Conservation (phyloP, 352 stramenopile species). For the Phytopythium delawarense region DNA sequence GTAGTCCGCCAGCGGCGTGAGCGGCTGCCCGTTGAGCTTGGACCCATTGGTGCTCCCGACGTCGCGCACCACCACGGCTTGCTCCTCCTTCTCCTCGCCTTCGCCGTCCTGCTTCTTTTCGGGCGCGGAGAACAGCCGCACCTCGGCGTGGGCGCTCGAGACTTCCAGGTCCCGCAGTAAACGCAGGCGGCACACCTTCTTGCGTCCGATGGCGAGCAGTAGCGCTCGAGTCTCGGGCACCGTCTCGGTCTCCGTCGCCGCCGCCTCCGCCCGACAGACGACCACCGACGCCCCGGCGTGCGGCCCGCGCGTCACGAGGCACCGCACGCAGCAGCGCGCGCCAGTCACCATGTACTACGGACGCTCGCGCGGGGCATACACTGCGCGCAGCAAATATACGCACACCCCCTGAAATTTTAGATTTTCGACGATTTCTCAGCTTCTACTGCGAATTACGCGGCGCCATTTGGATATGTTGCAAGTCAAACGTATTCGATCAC, state of each 20-base stretch:
- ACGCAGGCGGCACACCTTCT: constrained; percentile 43
- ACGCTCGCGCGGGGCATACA: not conserved
- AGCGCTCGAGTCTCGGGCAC: too few species aligned
- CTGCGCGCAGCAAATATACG: too few species aligned
- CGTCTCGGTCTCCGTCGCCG: not conserved
- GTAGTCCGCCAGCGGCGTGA: constrained; percentile 20
- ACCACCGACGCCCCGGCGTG: constrained; percentile 14
- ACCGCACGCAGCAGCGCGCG: constrained; percentile 28
- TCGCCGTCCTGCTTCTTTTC: not conserved
- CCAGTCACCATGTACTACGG: not conserved
- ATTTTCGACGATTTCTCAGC: too few species aligned
- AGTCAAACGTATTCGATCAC: too few species aligned
- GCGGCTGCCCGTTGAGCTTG: constrained; percentile 37
- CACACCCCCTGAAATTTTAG: too few species aligned
- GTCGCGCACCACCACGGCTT: constrained; percentile 21
- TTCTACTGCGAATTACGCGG: too few species aligned
- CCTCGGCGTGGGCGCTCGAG: constrained; percentile 47
- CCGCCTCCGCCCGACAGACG: not conserved
- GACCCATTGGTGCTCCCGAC: constrained; percentile 59
- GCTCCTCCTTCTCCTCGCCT: not conserved
- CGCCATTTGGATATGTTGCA: too few species aligned
- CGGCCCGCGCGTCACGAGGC: constrained; percentile 22
- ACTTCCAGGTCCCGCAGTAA: constrained; percentile 54
- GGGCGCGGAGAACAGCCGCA: constrained; percentile 11
- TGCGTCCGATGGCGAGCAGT: constrained; percentile 38